Percentiles rank a stretch among this genome's conserved stretches.
phyloP scores from a whole-genome alignment of 1,284 basidiomycete genomes.

The Sporisorium iseilematis-ciliati region DNA sequence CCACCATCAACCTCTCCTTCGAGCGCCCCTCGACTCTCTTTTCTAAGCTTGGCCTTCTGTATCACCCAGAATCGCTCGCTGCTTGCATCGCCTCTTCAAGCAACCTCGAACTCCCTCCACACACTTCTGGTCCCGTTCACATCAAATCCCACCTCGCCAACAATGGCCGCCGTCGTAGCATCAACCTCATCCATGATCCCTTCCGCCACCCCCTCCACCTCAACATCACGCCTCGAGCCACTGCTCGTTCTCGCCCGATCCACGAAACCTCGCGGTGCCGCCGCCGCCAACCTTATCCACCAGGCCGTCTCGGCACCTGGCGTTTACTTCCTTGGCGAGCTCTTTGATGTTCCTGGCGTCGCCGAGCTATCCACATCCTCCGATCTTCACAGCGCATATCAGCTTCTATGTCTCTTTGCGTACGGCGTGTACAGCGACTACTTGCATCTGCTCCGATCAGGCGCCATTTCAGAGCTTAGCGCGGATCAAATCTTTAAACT shows the following conservation, averaged over 20 bases:
- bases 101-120: background rate
- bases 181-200: conserved; percentile 13
- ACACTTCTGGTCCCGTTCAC: background rate
- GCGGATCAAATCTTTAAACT: conserved; percentile 83
- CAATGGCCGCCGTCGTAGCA: conserved; percentile 33
- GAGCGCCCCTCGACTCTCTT: background rate
- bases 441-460: conserved; percentile 14
- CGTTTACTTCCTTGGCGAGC: conserved; percentile 88
- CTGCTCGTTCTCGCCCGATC: conserved; percentile 81
- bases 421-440: conserved; percentile 84
- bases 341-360: conserved; percentile 84
- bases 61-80: background rate
- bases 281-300: conserved; percentile 85
- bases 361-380: conserved; percentile 73
- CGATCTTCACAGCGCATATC: conserved; percentile 26
- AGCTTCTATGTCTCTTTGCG: conserved; percentile 84
- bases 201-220: conserved; percentile 15
- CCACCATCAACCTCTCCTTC: no score
- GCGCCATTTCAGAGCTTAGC: conserved; percentile 72
- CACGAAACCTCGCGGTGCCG: conserved; percentile 88
- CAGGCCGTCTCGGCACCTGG: conserved; percentile 88
- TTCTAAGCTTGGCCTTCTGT: background rate
- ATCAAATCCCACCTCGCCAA: background rate
- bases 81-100: background rate
- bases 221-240: conserved; percentile 74